Evolutionary conservation across 768 basidiomycete species (phyloP).

Genomic region (Auricularia sp.): DNA sequence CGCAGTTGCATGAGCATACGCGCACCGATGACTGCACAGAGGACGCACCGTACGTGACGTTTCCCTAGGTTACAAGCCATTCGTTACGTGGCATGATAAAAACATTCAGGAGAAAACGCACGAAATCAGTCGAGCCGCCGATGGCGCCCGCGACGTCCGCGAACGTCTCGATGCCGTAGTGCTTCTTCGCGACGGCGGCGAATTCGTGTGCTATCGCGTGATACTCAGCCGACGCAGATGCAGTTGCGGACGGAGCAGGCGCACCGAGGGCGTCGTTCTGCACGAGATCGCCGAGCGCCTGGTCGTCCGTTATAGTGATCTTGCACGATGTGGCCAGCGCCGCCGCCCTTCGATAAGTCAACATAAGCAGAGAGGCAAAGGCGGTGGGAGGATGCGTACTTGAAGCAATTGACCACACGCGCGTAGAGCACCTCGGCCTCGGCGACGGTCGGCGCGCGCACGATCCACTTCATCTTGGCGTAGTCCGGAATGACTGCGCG

Average conservation of each 20-base stretch:
- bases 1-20: not conserved
- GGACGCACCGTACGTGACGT: conserved; percentile 59
- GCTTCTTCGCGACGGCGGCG: conserved; percentile 46
- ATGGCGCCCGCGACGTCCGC: conserved; percentile 62
- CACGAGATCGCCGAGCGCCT: conserved; percentile 43
- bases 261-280: conserved; percentile 59
- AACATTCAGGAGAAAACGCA: conserved; percentile 27
- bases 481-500: conserved; percentile 72
- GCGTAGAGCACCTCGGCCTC: conserved; percentile 49
- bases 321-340: conserved; percentile 58
- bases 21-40: not conserved
- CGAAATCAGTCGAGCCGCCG: conserved; percentile 76
- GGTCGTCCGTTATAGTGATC: conserved; percentile 30
- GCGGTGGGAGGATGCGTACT: conserved; percentile 32
- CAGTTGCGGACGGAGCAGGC: too few species aligned
- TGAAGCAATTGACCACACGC: conserved; percentile 62
- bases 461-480: conserved; percentile 64
- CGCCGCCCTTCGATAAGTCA: conserved; percentile 39
- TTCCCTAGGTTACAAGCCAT: conserved; percentile 44
- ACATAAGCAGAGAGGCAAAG: not conserved
- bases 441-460: conserved; percentile 58
- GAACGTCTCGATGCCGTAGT: conserved; percentile 37
- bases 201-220: conserved; percentile 47
- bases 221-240: too few species aligned
- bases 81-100: not conserved